These are phyloP conservation scores for Colletotrichum cuscutae DNA, from an alignment of 2,329 filamentous ascomycete genomes.

Conservation along the genomic window DNA sequence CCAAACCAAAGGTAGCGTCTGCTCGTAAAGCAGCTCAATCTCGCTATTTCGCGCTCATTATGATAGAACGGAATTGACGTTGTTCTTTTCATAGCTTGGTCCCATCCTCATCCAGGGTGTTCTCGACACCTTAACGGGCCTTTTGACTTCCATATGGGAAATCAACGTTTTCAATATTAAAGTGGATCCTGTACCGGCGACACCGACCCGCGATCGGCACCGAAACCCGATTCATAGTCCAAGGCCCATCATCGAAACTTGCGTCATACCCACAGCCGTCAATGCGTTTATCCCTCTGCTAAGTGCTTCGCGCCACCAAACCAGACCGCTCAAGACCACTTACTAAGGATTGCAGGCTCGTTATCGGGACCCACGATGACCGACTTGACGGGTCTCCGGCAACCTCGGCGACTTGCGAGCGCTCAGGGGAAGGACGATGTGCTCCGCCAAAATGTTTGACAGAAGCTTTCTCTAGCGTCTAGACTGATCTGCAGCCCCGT, in stretches of 20 bases:
- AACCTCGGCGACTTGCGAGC: not conserved
- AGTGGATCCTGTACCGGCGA: slow-evolving; percentile 2
- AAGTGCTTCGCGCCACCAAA: slow-evolving; percentile 3
- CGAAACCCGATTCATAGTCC: slow-evolving; percentile 2
- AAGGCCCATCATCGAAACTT: not conserved
- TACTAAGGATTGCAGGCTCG: not conserved
- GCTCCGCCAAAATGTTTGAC: slow-evolving; percentile 12
- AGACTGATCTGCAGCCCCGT: not conserved
- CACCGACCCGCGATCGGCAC: slow-evolving; percentile 26
- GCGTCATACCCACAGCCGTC: slow-evolving; percentile 12
- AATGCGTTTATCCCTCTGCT: not conserved
- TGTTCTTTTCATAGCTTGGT: not conserved
- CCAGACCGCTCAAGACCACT: not conserved
- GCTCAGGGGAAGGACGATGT: not conserved
- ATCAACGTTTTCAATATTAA: not conserved
- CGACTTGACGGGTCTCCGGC: slow-evolving; percentile 1
- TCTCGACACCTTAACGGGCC: not conserved
- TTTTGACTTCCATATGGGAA: no score
- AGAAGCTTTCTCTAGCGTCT: not conserved
- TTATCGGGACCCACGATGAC: slow-evolving; percentile 12
- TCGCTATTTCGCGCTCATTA: not conserved
- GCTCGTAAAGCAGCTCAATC: not conserved
- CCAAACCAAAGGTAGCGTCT: not conserved
- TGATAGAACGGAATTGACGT: not conserved
- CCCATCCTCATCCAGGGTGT: no score